Base-by-base conservation (phyloP, 176 grass and related monocot species). In the Oryza glumipatula region DNA sequence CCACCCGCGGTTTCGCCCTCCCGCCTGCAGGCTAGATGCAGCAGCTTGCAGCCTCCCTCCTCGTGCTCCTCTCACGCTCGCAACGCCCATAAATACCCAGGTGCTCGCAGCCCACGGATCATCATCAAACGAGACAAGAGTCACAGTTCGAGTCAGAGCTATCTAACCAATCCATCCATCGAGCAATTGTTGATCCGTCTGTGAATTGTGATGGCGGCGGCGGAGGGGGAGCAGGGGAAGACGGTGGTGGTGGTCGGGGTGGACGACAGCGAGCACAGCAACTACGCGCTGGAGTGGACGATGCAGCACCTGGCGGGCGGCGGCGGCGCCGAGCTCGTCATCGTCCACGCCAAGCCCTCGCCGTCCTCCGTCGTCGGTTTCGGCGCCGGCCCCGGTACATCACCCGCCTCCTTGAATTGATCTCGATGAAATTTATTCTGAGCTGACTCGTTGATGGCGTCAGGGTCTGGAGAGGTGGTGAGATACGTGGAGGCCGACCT, bases 231-330 rank as follows among this genome's bases (percentile, higher is more conserved):
- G 47, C 7, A 11, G 52, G 61, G 19, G 28, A 92, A 80, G 82
- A 83, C 76, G 78, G 77, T 88, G 90, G 73, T 94, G 81, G 70
- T 94, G 87, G 84, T 92, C n/a, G 92, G 74, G 4, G 78, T 94
- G 82, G 90, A 86, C 74, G 88, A 94, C 87, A 92, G 87, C 78
- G 92, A 90, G 58, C 89, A 82, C 77, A 92, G 92, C 84, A 86
- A 76, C 85, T 16, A 80, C 77, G 92, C 92, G 48, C 87, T 94
- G 4, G 92, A 92, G 79, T 94, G 92, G 92, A 61, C 80, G 12
- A 68, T 83, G 58, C 87, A 75, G 9, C 81, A 85, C 58, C 70
- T 90, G 35, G 80, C 73, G 45, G 61, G 16, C 63, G 67, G 16
- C 63, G 30, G 30, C 30, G 76, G 6, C 1, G 82, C 72, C 72